Evolutionary conservation across 164 flowering plant genomes (phyloP).

Genomic region (Warburgia ugandensis): DNA sequence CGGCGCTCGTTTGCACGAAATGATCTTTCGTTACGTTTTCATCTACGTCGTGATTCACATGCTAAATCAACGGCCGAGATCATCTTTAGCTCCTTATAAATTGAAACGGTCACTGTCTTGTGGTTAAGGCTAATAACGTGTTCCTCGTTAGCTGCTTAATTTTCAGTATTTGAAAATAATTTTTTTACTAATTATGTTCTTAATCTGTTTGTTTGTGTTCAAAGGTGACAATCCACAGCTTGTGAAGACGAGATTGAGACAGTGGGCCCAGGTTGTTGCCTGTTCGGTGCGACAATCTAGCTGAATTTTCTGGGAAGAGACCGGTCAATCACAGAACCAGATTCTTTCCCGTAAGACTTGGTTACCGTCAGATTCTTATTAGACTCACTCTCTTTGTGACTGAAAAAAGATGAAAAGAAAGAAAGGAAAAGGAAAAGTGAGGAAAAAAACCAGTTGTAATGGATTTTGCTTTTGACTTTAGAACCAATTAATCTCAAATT

Average conservation of each 20-base stretch:
- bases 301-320: slow-evolving; percentile 4
- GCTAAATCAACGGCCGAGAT: no score
- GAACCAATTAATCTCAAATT: neutral
- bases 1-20: no score
- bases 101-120: no score
- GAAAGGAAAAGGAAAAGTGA: neutral
- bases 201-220: neutral
- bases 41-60: no score
- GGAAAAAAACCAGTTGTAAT: no score
- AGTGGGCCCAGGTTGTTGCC: slow-evolving; percentile 82
- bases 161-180: no score
- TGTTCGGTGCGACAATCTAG: slow-evolving; percentile 53
- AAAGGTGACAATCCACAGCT: slow-evolving; percentile 60
- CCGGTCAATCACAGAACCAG: no score
- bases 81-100: no score
- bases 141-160: neutral
- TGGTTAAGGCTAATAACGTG: no score
- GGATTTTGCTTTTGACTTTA: neutral
- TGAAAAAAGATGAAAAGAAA: no score
- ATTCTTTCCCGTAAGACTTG: neutral
- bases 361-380: neutral
- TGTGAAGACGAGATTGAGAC: slow-evolving; percentile 64
- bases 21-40: no score
- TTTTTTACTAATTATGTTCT: neutral
- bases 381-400: no score